phyloP scores from a whole-genome alignment of 2,329 filamentous ascomycete species.

The Fusarium euwallaceae region DNA sequence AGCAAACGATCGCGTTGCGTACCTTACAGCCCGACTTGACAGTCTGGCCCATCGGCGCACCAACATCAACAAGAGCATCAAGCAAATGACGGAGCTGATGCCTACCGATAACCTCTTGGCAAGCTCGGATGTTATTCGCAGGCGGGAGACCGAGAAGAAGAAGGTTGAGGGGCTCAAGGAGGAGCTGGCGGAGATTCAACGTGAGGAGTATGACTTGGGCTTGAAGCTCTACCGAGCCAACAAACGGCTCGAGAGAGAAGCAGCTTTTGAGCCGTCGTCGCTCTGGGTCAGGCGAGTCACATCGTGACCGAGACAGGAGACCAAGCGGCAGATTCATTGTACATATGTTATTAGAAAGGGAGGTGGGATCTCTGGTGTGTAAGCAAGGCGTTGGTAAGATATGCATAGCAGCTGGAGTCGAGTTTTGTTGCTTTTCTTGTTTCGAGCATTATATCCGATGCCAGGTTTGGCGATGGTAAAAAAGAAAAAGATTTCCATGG shows the following conservation, averaged over 20 bases:
- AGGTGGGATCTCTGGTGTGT: slow-evolving; percentile 15
- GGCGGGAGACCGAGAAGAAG: slow-evolving; percentile 69
- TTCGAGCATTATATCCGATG: slow-evolving; percentile 24
- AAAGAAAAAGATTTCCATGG: slow-evolving; percentile 22
- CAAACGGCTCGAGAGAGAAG: slow-evolving; percentile 79
- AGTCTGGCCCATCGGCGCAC: slow-evolving; percentile 75
- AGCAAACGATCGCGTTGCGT: slow-evolving; percentile 73
- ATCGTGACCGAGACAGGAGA: slow-evolving; percentile 56
- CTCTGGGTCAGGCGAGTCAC: slow-evolving; percentile 87
- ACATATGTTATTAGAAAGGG: slow-evolving; percentile 14
- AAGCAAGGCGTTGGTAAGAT: slow-evolving; percentile 43
- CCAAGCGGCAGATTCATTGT: slow-evolving; percentile 7
- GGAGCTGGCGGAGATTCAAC: slow-evolving; percentile 79
- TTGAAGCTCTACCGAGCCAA: slow-evolving; percentile 80
- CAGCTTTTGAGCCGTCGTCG: slow-evolving; percentile 73
- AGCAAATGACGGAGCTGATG: slow-evolving; percentile 83
- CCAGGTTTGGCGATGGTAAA: slow-evolving; percentile 30
- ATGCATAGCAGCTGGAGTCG: slow-evolving; percentile 43
- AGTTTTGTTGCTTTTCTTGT: slow-evolving; percentile 22
- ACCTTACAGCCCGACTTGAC: slow-evolving; percentile 75
- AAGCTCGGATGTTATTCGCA: slow-evolving; percentile 71
- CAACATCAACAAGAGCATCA: slow-evolving; percentile 80
- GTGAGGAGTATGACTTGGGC: slow-evolving; percentile 84
- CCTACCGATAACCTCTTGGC: slow-evolving; percentile 77
- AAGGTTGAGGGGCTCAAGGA: slow-evolving; percentile 75